phyloP scores from a whole-genome alignment of 305 asterid genomes.

The Fraxinus sp. region DNA sequence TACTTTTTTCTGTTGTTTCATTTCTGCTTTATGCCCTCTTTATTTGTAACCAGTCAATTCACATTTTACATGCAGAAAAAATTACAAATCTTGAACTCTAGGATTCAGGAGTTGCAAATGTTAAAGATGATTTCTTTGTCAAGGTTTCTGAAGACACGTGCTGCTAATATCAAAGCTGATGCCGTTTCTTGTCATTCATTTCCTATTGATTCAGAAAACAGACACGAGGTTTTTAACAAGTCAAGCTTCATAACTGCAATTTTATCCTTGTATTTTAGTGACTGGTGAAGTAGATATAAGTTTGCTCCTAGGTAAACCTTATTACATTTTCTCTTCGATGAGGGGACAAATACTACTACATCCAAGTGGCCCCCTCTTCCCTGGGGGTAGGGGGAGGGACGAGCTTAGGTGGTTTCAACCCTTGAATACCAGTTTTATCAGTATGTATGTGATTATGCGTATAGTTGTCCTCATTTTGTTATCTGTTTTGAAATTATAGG shows the following conservation, averaged over 20 bases:
- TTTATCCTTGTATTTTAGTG: not conserved
- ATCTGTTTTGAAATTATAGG: not conserved
- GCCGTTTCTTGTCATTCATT: conserved; percentile 31
- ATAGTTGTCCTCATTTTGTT: conserved; percentile 6
- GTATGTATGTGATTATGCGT: not conserved
- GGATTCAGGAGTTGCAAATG: conserved; percentile 53
- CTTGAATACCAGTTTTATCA: not conserved
- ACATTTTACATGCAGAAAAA: conserved; percentile 54
- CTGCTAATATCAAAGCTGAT: conserved; percentile 33
- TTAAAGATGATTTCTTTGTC: conserved; percentile 42
- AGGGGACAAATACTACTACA: not conserved
- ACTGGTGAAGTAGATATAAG: not conserved
- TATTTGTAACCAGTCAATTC: conserved; percentile 21
- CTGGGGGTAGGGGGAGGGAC: not conserved
- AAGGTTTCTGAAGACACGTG: conserved; percentile 23
- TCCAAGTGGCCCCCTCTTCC: not conserved
- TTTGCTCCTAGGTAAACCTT: not conserved
- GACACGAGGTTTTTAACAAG: conserved; percentile 42
- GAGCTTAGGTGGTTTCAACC: conserved; percentile 11
- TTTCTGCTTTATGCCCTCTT: conserved; percentile 13
- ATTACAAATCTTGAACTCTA: conserved; percentile 47
- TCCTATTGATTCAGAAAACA: conserved; percentile 30
- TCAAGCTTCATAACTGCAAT: conserved; percentile 14
- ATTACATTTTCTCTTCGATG: not conserved
- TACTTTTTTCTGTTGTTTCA: conserved; percentile 36